Base-by-base conservation (phyloP, 169 alveolate genomes). In the Plasmodium vivax region DNA sequence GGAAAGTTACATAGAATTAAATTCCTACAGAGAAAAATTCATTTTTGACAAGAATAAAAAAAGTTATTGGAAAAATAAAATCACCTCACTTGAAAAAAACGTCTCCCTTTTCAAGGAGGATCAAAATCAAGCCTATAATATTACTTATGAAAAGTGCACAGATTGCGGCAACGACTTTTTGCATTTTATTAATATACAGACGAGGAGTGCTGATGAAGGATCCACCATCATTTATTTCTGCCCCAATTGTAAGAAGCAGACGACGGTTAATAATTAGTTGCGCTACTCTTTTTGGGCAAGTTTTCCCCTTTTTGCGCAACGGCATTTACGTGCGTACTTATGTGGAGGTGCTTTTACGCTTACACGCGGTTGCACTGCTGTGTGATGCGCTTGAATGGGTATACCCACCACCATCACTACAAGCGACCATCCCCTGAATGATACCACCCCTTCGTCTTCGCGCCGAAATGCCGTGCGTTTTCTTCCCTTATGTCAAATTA, bases 181-280 rank as follows among this genome's bases (percentile, higher is more conserved):
- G 47, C 93, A 95, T 91, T 97, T 95, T 88, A 95, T 98, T 56
- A 97, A 97, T 80, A 97, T 97, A 90, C 98, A 97, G 84, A 98
- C 98, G 5, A 94, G 98, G 51, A 97, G 98, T 43, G 98, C 98
- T n/a, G 98, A 97, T 80, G 98, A 97, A 92, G 98, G 98, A 16
- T 96, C 97, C 92, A 96, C 98, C 16, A 97, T 97, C 54, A 97
- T 97, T 97, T 97, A 96, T 94, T 98, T 96, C 72, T 97, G 98
- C 75, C 96, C 96, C 19, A 85, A 81, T 75, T 97, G 98, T 82
- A 96, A 95, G 92, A 96, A 97, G 45, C 95, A 98, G 84, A 96
- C 97, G 43, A 97, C 97, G 36, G 96, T 97, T 32, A 94, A 96
- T 85, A 97, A 97, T 62, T 97, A 93, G 84, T 12, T 8, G 32